phyloP scores from a whole-genome alignment of 148 eudicot species.

The Salicornia ramosissima region DNA sequence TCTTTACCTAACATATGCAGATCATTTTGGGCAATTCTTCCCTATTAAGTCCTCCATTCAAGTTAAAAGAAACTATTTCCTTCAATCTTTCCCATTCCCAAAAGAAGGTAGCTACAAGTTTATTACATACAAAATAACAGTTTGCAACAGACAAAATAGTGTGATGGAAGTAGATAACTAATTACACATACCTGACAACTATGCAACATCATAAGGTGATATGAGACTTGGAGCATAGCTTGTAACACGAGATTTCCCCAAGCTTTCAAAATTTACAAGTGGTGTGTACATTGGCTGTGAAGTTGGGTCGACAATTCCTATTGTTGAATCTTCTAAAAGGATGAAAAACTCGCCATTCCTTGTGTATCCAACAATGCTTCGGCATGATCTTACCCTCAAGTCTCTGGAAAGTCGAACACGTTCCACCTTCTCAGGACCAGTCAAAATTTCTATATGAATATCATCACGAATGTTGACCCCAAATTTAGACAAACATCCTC shows the following conservation, averaged over 20 bases:
- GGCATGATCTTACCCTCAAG: not conserved
- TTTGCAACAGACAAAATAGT: not conserved
- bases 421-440: not conserved
- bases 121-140: too few species aligned
- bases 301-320: not conserved
- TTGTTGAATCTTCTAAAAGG: not conserved
- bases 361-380: not conserved
- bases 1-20: too few species aligned
- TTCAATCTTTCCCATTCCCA: too few species aligned
- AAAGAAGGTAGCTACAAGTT: too few species aligned
- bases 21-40: too few species aligned
- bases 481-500: slow-evolving; percentile 10
- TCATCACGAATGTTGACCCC: not conserved
- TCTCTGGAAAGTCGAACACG: not conserved
- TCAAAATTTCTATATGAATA: not conserved
- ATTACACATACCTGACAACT: slow-evolving; percentile 4
- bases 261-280: not conserved
- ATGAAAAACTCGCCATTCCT: not conserved
- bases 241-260: not conserved
- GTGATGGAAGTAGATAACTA: not conserved
- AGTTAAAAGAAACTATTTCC: too few species aligned
- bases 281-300: not conserved
- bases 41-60: too few species aligned
- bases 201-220: not conserved
- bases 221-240: not conserved